These are phyloP conservation scores for Fusarium decemcellulare DNA, from an alignment of 2,329 filamentous ascomycete genomes.

Conservation along the genomic window DNA sequence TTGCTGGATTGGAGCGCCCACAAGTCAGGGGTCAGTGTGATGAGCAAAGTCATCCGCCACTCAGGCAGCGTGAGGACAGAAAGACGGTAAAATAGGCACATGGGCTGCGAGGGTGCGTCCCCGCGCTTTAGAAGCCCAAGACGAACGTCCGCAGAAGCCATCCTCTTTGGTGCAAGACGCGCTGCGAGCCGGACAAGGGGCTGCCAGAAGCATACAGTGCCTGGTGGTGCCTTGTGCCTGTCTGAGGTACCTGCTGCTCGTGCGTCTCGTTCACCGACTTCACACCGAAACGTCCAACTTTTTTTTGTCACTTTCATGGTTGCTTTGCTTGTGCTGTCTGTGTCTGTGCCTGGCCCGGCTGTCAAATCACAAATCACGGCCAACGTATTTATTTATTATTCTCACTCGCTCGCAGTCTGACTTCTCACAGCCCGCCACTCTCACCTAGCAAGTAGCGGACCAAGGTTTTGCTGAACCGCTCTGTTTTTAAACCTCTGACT, in stretches of 20 bases:
- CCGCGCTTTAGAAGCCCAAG: constrained; percentile 34
- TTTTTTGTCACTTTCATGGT: constrained; percentile 25
- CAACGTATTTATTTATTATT: constrained; percentile 11
- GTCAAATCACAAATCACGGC: constrained; percentile 29
- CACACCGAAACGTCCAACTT: constrained; percentile 47
- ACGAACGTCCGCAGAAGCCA: constrained; percentile 31
- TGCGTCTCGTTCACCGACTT: constrained; percentile 46
- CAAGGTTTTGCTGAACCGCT: constrained; percentile 24
- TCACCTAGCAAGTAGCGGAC: constrained; percentile 19
- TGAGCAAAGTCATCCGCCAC: constrained; percentile 41
- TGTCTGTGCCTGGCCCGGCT: not conserved
- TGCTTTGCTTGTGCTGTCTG: not conserved
- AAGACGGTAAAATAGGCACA: constrained; percentile 37
- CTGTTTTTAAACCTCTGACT: constrained; percentile 22
- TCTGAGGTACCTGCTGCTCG: constrained; percentile 33
- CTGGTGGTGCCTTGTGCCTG: constrained; percentile 7
- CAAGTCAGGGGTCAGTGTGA: constrained; percentile 32
- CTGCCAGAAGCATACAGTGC: not conserved
- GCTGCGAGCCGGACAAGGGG: not conserved
- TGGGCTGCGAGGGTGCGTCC: constrained; percentile 6
- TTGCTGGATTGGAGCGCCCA: constrained; percentile 35
- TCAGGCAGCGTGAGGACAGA: constrained; percentile 11
- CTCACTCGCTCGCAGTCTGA: constrained; percentile 3
- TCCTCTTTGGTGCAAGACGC: not conserved
- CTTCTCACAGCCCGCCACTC: constrained; percentile 36